These are phyloP conservation scores for Erodium trifolium DNA, from an alignment of 441 rosid genomes.

Conservation along the genomic window DNA sequence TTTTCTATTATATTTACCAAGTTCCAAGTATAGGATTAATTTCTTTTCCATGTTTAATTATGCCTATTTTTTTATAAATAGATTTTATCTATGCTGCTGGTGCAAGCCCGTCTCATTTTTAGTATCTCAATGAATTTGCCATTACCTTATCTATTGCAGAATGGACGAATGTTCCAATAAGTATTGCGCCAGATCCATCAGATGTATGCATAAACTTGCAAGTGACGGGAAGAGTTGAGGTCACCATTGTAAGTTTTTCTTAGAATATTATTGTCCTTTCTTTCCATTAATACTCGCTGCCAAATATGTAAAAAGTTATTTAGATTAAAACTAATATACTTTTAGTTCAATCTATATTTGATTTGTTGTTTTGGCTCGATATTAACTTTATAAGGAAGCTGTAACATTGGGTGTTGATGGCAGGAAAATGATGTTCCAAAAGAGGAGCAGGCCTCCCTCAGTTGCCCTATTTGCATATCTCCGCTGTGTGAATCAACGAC, in stretches of 20 bases:
- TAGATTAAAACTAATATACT: background rate
- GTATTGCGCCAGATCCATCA: background rate
- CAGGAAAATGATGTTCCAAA: conserved; percentile 3
- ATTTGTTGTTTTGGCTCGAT: background rate
- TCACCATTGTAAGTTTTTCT: background rate
- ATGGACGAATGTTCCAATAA: background rate
- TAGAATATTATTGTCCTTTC: background rate
- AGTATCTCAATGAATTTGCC: background rate
- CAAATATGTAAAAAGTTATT: background rate
- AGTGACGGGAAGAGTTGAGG: background rate
- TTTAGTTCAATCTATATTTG: background rate
- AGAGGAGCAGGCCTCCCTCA: background rate
- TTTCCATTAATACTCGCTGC: background rate
- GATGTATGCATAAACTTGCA: background rate
- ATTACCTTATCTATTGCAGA: background rate
- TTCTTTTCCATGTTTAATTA: background rate
- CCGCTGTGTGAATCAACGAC: background rate
- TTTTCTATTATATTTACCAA: background rate
- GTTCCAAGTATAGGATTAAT: background rate
- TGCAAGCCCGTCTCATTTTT: background rate
- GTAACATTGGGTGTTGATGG: background rate
- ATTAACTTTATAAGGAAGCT: background rate
- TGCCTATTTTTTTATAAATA: background rate
- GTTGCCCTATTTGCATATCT: background rate
- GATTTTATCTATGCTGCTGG: background rate